Evolutionary conservation across 2,329 filamentous ascomycete species (phyloP).

Genomic region (Blumeriella jaapii): DNA sequence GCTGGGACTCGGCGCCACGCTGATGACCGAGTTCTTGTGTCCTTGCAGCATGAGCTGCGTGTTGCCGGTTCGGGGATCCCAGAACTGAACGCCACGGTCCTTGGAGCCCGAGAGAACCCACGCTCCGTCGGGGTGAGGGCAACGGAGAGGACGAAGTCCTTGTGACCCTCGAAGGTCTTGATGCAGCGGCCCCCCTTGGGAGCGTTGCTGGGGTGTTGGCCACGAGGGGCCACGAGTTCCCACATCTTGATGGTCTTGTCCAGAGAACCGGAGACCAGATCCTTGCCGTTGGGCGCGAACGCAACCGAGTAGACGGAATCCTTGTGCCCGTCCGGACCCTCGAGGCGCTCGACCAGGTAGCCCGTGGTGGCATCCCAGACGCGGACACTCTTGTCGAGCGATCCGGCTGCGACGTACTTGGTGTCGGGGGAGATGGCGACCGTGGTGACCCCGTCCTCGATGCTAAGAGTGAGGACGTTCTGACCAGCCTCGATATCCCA

Average conservation of each 20-base stretch:
- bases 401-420: constrained; percentile 87
- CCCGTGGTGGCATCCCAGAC: constrained; percentile 90
- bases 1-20: constrained; percentile 78
- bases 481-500: constrained; percentile 87
- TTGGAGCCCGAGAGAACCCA: constrained; percentile 98
- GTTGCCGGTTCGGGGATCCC: constrained; percentile 86
- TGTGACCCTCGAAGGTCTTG: constrained; percentile 93
- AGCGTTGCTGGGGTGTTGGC: constrained; percentile 51
- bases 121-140: constrained; percentile 81
- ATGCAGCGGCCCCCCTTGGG: constrained; percentile 86
- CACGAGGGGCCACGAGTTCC: constrained; percentile 69
- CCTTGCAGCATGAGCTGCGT: constrained; percentile 98
- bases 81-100: constrained; percentile 95
- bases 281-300: constrained; percentile 85
- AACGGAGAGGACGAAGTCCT: constrained; percentile 96
- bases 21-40: constrained; percentile 98
- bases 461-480: constrained; percentile 75
- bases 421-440: constrained; percentile 95
- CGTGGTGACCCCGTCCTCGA: constrained; percentile 95
- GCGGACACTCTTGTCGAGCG: constrained; percentile 91
- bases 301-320: constrained; percentile 95
- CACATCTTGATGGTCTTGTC: constrained; percentile 99
- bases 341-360: constrained; percentile 79
- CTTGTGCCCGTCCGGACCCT: constrained; percentile 89
- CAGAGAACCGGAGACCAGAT: constrained; percentile 86